Conservation (phyloP, 2,329 filamentous ascomycete genomes). For the Xylariales sp. region DNA sequence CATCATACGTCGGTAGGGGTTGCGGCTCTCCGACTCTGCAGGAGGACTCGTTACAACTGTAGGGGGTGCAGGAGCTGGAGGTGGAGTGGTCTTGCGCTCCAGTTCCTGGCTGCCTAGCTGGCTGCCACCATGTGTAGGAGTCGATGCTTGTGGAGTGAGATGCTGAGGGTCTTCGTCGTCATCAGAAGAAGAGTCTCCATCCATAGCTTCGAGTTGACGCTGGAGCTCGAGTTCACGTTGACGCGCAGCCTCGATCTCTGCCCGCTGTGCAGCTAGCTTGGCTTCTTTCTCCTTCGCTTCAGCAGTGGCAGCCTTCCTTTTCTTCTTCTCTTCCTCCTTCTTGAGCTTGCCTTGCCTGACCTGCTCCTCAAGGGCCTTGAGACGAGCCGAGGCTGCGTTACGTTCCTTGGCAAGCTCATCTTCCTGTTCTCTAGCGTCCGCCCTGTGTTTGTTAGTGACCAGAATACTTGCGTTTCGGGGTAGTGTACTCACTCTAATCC, state of each 20-base stretch:
- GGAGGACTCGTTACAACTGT: conserved; percentile 43
- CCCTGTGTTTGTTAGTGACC: conserved; percentile 44
- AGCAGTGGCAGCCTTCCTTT: conserved; percentile 80
- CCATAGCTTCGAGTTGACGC: conserved; percentile 73
- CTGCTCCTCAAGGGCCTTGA: conserved; percentile 89
- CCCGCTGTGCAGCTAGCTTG: conserved; percentile 76
- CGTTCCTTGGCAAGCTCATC: conserved; percentile 76
- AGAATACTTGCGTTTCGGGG: not conserved
- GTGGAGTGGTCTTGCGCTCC: conserved; percentile 47
- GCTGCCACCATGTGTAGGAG: conserved; percentile 48
- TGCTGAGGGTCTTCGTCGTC: conserved; percentile 77
- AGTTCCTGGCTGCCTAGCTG: conserved; percentile 50
- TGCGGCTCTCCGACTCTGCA: conserved; percentile 75
- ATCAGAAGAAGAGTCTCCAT: conserved; percentile 70
- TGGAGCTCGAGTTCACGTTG: conserved; percentile 88
- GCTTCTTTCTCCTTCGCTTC: conserved; percentile 86
- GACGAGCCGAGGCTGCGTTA: conserved; percentile 73
- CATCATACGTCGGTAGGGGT: conserved; percentile 92
- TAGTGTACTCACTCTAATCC: conserved; percentile 71
- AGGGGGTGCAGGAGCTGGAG: conserved; percentile 46
- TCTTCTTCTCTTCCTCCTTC: conserved; percentile 93
- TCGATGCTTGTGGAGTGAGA: conserved; percentile 58
- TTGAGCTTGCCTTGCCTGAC: conserved; percentile 89
- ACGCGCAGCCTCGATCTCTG: conserved; percentile 86
- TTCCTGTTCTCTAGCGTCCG: conserved; percentile 69